phyloP scores from a whole-genome alignment of 2,329 filamentous ascomycete genomes.

The Trichoderma sp. region DNA sequence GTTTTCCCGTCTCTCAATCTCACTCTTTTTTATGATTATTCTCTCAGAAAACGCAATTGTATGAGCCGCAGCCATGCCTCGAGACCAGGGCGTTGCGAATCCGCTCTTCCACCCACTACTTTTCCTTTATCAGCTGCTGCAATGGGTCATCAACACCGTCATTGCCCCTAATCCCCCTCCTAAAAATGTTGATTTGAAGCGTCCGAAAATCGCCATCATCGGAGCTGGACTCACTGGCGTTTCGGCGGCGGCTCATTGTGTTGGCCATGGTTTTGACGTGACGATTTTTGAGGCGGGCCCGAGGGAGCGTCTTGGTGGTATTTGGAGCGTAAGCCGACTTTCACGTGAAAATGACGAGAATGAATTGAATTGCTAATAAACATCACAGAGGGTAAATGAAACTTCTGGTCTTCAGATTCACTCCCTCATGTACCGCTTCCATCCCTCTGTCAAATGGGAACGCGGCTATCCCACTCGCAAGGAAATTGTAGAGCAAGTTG shows the following conservation, averaged over 20 bases:
- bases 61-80: slow-evolving; percentile 12
- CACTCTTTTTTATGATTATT: background rate
- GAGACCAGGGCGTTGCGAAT: slow-evolving; percentile 37
- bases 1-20: background rate
- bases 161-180: slow-evolving; percentile 72
- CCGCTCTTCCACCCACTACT: slow-evolving; percentile 58
- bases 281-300: slow-evolving; percentile 75
- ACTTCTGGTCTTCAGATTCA: slow-evolving; percentile 84
- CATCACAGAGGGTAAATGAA: slow-evolving; percentile 70
- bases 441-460: slow-evolving; percentile 75
- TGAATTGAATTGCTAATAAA: background rate
- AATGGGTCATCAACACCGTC: slow-evolving; percentile 65
- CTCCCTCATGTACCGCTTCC: slow-evolving; percentile 85
- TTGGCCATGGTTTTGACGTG: slow-evolving; percentile 84
- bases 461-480: slow-evolving; percentile 76
- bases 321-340: slow-evolving; percentile 68
- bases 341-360: too few relatives aligned
- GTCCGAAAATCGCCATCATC: slow-evolving; percentile 70
- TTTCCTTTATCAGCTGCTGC: slow-evolving; percentile 66
- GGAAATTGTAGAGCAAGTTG: slow-evolving; percentile 75
- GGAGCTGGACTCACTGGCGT: slow-evolving; percentile 75
- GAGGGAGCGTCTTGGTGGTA: slow-evolving; percentile 71
- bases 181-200: slow-evolving; percentile 57
- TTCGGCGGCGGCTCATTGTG: slow-evolving; percentile 78
- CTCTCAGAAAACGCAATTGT: background rate